Evolutionary conservation across 805 yeast species (phyloP).

Genomic region (Candida maesae): DNA sequence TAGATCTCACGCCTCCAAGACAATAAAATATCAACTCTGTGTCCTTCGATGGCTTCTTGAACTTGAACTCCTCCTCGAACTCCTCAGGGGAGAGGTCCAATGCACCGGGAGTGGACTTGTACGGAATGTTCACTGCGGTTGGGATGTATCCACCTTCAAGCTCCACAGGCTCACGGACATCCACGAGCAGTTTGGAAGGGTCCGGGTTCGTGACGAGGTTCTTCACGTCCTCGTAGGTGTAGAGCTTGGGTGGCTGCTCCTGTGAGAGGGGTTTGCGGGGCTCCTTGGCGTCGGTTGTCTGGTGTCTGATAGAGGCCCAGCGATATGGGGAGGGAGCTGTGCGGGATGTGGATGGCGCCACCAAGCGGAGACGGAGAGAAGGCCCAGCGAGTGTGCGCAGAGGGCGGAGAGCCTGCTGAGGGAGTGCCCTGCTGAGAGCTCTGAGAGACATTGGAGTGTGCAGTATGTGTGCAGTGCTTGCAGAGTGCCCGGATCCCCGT

Average conservation of each 20-base stretch:
- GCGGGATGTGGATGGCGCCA: slow-evolving; percentile 1
- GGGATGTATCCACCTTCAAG: slow-evolving; percentile 70
- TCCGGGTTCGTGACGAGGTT: slow-evolving; percentile 40
- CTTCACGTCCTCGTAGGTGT: slow-evolving; percentile 51
- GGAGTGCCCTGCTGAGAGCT: slow-evolving; percentile 7
- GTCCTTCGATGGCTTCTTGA: slow-evolving; percentile 68
- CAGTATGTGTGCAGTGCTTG: too few relatives aligned
- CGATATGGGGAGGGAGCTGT: slow-evolving; percentile 1
- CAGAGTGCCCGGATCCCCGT: too few relatives aligned
- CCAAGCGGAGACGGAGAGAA: not conserved
- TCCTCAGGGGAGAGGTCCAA: slow-evolving; percentile 74
- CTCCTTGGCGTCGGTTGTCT: slow-evolving; percentile 11
- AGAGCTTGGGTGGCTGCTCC: slow-evolving; percentile 31
- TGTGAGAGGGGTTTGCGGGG: slow-evolving; percentile 30
- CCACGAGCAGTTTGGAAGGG: slow-evolving; percentile 60
- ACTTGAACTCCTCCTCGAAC: slow-evolving; percentile 76
- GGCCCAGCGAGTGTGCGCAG: not conserved
- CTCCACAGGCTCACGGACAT: slow-evolving; percentile 92
- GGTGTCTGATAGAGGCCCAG: slow-evolving; percentile 8
- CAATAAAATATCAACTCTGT: slow-evolving; percentile 86
- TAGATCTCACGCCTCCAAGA: slow-evolving; percentile 86
- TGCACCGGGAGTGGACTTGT: slow-evolving; percentile 90
- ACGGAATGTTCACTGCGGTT: slow-evolving; percentile 81
- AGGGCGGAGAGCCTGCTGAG: not conserved
- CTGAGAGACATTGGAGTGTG: slow-evolving; percentile 10